Evolutionary conservation across 2,329 filamentous ascomycete genomes (phyloP).

Genomic region (Triangularia setosa): DNA sequence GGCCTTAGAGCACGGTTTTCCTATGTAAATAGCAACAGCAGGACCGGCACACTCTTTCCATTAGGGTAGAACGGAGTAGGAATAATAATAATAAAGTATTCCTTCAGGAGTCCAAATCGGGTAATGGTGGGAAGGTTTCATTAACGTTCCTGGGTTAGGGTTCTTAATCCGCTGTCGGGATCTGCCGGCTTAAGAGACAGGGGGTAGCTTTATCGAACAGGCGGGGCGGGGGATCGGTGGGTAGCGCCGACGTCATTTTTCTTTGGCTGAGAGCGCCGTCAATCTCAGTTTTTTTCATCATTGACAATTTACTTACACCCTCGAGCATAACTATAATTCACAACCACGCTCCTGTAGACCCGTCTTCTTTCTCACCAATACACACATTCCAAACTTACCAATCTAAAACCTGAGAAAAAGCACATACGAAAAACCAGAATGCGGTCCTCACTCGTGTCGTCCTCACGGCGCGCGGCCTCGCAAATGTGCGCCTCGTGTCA

Average conservation of each 20-base stretch:
- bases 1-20: no score
- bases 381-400: background rate
- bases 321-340: background rate
- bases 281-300: background rate
- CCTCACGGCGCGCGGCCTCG: constrained; percentile 15
- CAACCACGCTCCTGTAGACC: background rate
- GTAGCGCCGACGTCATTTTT: constrained; percentile 22
- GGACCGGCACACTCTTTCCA: no score
- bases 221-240: background rate
- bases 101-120: background rate
- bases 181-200: background rate
- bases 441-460: constrained; percentile 14
- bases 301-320: background rate
- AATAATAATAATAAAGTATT: no score
- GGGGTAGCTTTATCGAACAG: constrained; percentile 8
- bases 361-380: no score
- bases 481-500: constrained; percentile 21
- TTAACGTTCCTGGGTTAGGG: constrained; percentile 14
- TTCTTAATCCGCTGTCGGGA: background rate
- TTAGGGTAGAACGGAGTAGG: no score
- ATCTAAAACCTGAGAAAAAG: background rate
- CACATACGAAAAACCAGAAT: constrained; percentile 8
- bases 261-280: background rate
- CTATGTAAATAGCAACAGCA: no score
- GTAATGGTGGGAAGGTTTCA: background rate